Evolutionary conservation across 2,329 filamentous ascomycete genomes (phyloP), one percentile per base, ranked within the genome.

Genomic region (Microcyclospora pomicola): DNA sequence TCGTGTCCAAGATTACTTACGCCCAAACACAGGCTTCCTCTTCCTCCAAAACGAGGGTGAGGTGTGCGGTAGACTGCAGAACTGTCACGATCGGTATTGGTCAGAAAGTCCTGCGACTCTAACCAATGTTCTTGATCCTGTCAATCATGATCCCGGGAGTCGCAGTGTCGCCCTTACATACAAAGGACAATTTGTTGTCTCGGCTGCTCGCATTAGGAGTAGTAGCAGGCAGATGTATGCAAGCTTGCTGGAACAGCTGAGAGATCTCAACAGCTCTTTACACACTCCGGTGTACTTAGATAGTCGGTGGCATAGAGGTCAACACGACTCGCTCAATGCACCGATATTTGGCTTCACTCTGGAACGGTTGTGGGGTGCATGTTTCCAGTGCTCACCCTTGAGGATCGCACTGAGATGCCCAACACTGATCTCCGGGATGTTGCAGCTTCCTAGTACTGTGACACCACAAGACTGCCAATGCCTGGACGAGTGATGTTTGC

Each of bases 131-230:
- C 59, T 54, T 42, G 42, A 37, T 33, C 47, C 28, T 33, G 54
- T 48, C 29, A 52, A 54, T 28, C 37, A 40, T 15, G 44, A 31
- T 14, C 9, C 36, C n/a, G 33, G 39, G n/a, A 46, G 43, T 37
- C 14, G 31, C 6, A 37, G 43, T 15, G 19, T 64, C 0, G 50
- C 61, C 10, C 43, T 69, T 6, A 64, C 61, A 2, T 66, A 66
- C 43, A 63, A 64, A 33, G 68, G 67, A 12, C 63, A 67, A 36
- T 69, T 71, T 46, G 51, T 68, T 29, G 63, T 59, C 2, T 66
- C 63, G 1, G 62, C 62, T 0, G 53, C 51, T 5, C 56, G 68
- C 1, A 62, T 69, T 5, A 52, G 63, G 1, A 61, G 53, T 2
- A 53, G 56, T 9, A 43, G 49, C 15, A 59, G 53, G 35, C 36